Percentiles rank a stretch among this genome's conserved stretches.
phyloP scores from a whole-genome alignment of 2,329 filamentous ascomycete genomes.

The Fusarium liriodendri region DNA sequence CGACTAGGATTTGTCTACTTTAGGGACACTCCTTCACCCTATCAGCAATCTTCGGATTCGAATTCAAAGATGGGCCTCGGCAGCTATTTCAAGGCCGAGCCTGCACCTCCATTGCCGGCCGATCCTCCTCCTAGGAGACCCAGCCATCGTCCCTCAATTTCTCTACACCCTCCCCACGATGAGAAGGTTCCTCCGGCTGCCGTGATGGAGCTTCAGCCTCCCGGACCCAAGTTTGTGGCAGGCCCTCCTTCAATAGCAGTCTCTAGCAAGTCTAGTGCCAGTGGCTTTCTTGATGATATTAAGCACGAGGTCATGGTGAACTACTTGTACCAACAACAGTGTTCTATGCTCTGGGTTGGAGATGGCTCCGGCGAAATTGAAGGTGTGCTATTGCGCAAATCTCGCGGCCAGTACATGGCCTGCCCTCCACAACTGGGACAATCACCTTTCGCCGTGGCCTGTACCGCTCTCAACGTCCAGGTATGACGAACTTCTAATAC shows the following conservation, averaged over 20 bases:
- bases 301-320: slow-evolving; percentile 88
- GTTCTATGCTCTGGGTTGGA: slow-evolving; percentile 77
- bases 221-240: slow-evolving; percentile 60
- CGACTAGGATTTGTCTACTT: background rate
- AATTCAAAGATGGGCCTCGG: slow-evolving; percentile 66
- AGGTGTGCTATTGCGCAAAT: slow-evolving; percentile 78
- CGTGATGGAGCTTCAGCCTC: slow-evolving; percentile 61
- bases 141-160: slow-evolving; percentile 34
- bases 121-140: slow-evolving; percentile 28
- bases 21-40: background rate
- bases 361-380: slow-evolving; percentile 76
- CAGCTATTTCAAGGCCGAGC: slow-evolving; percentile 69
- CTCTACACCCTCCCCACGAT: slow-evolving; percentile 41
- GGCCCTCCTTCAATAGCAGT: slow-evolving; percentile 66
- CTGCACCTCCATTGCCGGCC: slow-evolving; percentile 24
- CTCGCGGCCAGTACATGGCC: slow-evolving; percentile 76
- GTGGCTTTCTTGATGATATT: slow-evolving; percentile 74
- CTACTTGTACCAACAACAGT: slow-evolving; percentile 85
- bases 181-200: slow-evolving; percentile 53
- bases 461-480: slow-evolving; percentile 77
- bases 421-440: slow-evolving; percentile 74
- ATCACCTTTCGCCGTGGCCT: slow-evolving; percentile 73
- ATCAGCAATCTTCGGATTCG: background rate
- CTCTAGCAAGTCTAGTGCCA: slow-evolving; percentile 55
- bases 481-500: slow-evolving; percentile 54